Evolutionary conservation across 495 filamentous ascomycete genomes (phyloP), one percentile per base, ranked within the genome.

Genomic region (Hyaloscypha bicolor): DNA sequence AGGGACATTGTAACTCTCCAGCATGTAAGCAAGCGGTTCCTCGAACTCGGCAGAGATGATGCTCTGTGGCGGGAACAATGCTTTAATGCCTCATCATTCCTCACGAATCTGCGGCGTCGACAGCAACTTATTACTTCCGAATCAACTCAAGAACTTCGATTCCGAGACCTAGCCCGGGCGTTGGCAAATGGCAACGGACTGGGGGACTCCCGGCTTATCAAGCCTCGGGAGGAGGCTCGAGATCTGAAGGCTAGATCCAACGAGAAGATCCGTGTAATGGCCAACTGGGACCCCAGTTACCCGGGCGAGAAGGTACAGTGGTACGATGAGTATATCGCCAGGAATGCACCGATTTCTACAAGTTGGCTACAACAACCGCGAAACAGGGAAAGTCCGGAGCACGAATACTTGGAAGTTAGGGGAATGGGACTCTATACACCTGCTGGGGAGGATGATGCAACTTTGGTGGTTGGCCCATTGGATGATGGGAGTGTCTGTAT

Each of bases 271-370:
- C 81, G 82, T 9, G 79, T 84, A 60, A 84, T 90, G 60, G 88
- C 87, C 6, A 91, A 90, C 68, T 96, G 93, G 93, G 93, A 97
- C 68, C 91, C 92, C 2, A 85, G 86, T 5, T 90, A 90, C 65
- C 87, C 89, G 16, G 77, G 79, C 14, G 89, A 92, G 74, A 79
- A 79, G 45, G 80, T 91, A 16, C 85, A 91, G 60, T 97, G 92
- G 88, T 97, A 96, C 70, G 86, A 89, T 60, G 93, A 97, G 76
- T 97, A 91, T 75, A 90, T 94, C 68, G 91, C 93, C 31, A 83
- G 93, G 29, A 85, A 95, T 79, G 93, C 86, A 0, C 89, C 91
- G 0, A 83, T 93, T 33, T 84, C 82, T 6, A 77, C 91, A 33
- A 90, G 83, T 70, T 97, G 93, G 93, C 79, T 94, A 56, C 85